Percentiles rank a stretch among this genome's conserved stretches.
phyloP scores from a whole-genome alignment of 225 moss, liverwort and hornwort genomes.

The Neckera pumila region DNA sequence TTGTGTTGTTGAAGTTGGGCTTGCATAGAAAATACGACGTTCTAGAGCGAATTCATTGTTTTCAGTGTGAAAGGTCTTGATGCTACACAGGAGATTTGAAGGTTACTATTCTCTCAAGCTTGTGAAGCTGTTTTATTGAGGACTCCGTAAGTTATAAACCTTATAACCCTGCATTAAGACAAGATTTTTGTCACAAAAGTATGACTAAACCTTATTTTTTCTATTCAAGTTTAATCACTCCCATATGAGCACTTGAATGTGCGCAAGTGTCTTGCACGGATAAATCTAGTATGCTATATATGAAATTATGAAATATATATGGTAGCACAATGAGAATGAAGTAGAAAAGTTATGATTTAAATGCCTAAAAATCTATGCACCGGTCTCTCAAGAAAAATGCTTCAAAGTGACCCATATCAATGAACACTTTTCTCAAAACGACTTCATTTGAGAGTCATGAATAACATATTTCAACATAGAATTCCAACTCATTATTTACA shows the following conservation, averaged over 20 bases:
- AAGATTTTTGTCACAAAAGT: neutral
- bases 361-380: neutral
- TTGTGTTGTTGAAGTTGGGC: constrained; percentile 35
- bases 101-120: neutral
- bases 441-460: neutral
- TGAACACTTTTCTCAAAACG: neutral
- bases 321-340: neutral
- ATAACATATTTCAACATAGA: too few relatives aligned
- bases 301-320: neutral
- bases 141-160: neutral
- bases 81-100: neutral
- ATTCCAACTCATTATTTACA: too few relatives aligned
- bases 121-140: neutral
- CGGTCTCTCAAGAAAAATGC: neutral
- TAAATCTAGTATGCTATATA: neutral
- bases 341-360: neutral
- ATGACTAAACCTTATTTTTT: too few relatives aligned
- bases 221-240: neutral
- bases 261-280: neutral
- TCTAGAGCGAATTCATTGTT: neutral
- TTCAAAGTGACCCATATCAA: neutral
- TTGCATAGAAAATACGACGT: neutral
- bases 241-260: neutral
- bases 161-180: neutral
- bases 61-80: neutral